A percentile compares a stretch with the other conserved stretches of the same genome.
Conservation (phyloP, 257 asterid species). For the Buddleja alternifolia region DNA sequence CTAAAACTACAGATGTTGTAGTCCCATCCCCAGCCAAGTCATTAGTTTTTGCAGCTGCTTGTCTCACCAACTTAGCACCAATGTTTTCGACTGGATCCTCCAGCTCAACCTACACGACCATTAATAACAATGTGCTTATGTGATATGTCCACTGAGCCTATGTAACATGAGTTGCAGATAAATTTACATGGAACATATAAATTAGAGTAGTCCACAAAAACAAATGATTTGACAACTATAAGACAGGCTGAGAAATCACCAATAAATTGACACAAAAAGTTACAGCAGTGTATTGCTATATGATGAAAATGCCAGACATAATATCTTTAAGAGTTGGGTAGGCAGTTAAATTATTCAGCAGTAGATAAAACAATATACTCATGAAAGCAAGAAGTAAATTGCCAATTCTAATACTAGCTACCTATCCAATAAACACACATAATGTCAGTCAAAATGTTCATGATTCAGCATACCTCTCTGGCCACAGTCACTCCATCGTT, state of each 20-base stretch:
- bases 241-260: no score
- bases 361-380: not conserved
- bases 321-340: not conserved
- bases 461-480: slow-evolving; percentile 59
- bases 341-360: not conserved
- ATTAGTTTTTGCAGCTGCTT: slow-evolving; percentile 97
- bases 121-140: slow-evolving; percentile 1
- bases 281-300: not conserved
- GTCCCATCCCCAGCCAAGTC: slow-evolving; percentile 99
- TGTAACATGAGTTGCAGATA: not conserved
- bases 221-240: not conserved
- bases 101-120: slow-evolving; percentile 71
- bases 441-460: not conserved
- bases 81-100: slow-evolving; percentile 98
- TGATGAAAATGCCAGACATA: not conserved
- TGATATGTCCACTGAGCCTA: not conserved
- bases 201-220: not conserved
- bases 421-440: not conserved
- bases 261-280: not conserved
- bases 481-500: slow-evolving; percentile 99
- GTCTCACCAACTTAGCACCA: slow-evolving; percentile 96
- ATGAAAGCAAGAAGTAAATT: not conserved
- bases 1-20: slow-evolving; percentile 97
- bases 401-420: not conserved
- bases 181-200: not conserved